A percentile compares a stretch with the other conserved stretches of the same genome.
Conservation (phyloP, 2,329 filamentous ascomycete species). For the Fusarium nanum region DNA sequence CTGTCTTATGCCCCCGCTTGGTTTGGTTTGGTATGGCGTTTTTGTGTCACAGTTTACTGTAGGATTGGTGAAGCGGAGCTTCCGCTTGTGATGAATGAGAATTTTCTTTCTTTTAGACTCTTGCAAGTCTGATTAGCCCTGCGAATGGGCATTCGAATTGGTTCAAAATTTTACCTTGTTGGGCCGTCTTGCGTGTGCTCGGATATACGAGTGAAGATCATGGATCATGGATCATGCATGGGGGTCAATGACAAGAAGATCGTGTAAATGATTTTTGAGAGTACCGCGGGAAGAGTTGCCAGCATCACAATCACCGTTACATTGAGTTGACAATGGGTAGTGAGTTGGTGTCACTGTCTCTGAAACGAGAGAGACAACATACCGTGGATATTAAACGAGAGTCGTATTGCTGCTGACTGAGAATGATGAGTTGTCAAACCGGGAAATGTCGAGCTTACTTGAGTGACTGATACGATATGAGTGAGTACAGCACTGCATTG, state of each 20-base stretch:
- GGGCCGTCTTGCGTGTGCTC: constrained; percentile 16
- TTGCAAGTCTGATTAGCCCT: not conserved
- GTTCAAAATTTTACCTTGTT: constrained; percentile 20
- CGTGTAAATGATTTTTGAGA: not conserved
- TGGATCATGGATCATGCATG: constrained; percentile 26
- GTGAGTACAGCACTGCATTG: constrained; percentile 5
- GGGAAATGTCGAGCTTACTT: constrained; percentile 12
- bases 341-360: constrained; percentile 17
- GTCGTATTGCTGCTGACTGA: constrained; percentile 13
- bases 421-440: constrained; percentile 25
- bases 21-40: constrained; percentile 8
- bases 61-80: constrained; percentile 40
- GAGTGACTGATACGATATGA: not conserved
- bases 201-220: constrained; percentile 28
- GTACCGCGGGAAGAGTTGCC: constrained; percentile 21
- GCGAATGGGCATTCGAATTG: not conserved
- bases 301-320: constrained; percentile 6
- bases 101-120: constrained; percentile 7
- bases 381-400: constrained; percentile 1
- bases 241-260: constrained; percentile 4
- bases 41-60: constrained; percentile 31
- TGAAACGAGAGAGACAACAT: not conserved
- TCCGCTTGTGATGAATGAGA: constrained; percentile 17
- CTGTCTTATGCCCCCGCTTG: constrained; percentile 32
- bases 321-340: not conserved